Evolutionary conservation across 1,284 basidiomycete genomes (phyloP).

Genomic region (Wallemia ichthyophaga): DNA sequence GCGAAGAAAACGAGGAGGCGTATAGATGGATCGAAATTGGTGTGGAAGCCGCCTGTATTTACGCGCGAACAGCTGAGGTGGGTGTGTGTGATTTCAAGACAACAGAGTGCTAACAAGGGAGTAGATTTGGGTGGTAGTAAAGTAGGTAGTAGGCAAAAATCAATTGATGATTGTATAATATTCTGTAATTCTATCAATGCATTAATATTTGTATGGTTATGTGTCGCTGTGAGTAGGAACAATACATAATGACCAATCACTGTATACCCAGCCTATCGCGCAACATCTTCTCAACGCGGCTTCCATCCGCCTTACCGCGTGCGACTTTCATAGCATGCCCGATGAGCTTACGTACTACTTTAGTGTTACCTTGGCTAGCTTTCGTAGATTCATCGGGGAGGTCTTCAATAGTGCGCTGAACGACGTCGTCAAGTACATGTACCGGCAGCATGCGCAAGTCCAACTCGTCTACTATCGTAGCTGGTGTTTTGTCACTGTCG

Average conservation of each 20-base stretch:
- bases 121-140: not conserved
- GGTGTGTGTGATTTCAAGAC: conserved; percentile 22
- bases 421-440: conserved; percentile 23
- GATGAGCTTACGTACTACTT: conserved; percentile 60
- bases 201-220: not conserved
- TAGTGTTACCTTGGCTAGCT: conserved; percentile 37
- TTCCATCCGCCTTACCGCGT: conserved; percentile 39
- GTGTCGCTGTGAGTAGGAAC: too few relatives aligned
- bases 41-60: conserved; percentile 84
- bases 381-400: conserved; percentile 40
- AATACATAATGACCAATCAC: too few relatives aligned
- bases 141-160: too few relatives aligned
- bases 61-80: conserved; percentile 66
- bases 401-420: conserved; percentile 29
- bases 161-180: too few relatives aligned
- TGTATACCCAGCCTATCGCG: conserved; percentile 9
- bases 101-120: not conserved
- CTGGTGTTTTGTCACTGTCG: conserved; percentile 3
- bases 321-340: conserved; percentile 68
- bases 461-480: conserved; percentile 5
- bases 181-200: not conserved
- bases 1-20: conserved; percentile 45
- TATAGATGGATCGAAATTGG: conserved; percentile 49
- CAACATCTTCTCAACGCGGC: conserved; percentile 14
- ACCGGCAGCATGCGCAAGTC: conserved; percentile 6